These are phyloP conservation scores for Ballota nigra DNA, from an alignment of 257 asterid genomes.

Conservation along the genomic window DNA sequence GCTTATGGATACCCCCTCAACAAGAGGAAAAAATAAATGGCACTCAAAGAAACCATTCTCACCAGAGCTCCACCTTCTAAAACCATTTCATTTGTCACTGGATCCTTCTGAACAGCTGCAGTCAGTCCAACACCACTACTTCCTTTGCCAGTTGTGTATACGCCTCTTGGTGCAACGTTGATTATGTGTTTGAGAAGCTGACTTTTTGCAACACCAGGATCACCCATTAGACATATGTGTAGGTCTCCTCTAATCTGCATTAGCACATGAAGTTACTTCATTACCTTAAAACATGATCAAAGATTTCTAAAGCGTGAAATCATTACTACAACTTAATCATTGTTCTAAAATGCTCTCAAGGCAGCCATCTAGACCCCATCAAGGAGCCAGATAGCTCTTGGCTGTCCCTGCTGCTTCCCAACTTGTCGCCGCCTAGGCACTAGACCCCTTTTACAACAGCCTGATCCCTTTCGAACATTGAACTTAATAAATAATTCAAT, in stretches of 20 bases:
- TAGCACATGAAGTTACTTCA: neutral
- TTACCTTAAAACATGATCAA: neutral
- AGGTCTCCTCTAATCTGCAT: conserved; percentile 35
- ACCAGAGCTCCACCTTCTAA: conserved; percentile 99
- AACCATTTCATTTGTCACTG: conserved; percentile 96
- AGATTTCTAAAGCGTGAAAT: neutral
- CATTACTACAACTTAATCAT: neutral
- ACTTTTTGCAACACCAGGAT: conserved; percentile 99
- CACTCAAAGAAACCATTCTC: conserved; percentile 27
- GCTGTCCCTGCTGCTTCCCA: neutral
- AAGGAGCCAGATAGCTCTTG: neutral
- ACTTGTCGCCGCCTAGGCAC: neutral
- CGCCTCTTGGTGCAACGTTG: conserved; percentile 93
- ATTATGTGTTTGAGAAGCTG: conserved; percentile 98
- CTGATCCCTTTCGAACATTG: neutral
- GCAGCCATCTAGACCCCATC: neutral
- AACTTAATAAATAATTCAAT: neutral
- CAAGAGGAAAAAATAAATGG: neutral
- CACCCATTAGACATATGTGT: conserved; percentile 39
- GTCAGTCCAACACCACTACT: conserved; percentile 99
- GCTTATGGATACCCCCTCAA: neutral
- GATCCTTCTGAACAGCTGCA: conserved; percentile 98
- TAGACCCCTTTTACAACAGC: neutral
- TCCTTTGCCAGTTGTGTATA: conserved; percentile 96
- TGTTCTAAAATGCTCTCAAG: neutral